A percentile compares a stretch with the other conserved stretches of the same genome.
Conservation (phyloP, 129 eudicot species). For the Heracleum sosnowskyi region DNA sequence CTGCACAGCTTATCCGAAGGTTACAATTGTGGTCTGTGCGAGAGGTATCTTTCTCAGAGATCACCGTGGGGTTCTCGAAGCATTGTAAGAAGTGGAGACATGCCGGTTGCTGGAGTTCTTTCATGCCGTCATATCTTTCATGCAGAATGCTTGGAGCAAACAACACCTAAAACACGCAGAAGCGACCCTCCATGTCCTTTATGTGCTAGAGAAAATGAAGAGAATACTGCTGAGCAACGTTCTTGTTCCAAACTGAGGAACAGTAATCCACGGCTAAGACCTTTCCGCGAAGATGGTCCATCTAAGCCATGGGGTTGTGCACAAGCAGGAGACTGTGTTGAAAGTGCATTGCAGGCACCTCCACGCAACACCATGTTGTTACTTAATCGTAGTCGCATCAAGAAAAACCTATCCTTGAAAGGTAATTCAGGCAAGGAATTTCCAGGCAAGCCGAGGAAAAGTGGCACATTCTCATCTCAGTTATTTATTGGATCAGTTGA, state of each 20-base stretch:
- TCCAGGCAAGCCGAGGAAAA: conserved; percentile 51
- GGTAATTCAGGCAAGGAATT: conserved; percentile 37
- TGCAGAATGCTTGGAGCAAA: conserved; percentile 91
- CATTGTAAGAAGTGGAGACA: conserved; percentile 66
- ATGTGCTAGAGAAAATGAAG: conserved; percentile 55
- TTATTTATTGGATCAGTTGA: conserved; percentile 39
- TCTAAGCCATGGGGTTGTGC: conserved; percentile 74
- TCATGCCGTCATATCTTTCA: conserved; percentile 88
- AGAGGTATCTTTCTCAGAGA: conserved; percentile 72
- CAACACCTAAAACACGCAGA: conserved; percentile 64
- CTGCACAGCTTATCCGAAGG: conserved; percentile 31
- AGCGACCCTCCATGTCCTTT: conserved; percentile 87
- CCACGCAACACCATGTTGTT: conserved; percentile 46
- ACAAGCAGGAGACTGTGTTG: conserved; percentile 64
- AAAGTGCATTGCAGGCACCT: conserved; percentile 70
- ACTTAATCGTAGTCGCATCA: conserved; percentile 36
- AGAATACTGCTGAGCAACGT: conserved; percentile 35
- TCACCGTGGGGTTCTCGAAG: conserved; percentile 87
- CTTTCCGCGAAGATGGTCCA: conserved; percentile 59
- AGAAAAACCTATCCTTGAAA: conserved; percentile 51
- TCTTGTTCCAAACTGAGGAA: conserved; percentile 42
- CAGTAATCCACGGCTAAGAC: conserved; percentile 38
- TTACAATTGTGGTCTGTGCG: conserved; percentile 67
- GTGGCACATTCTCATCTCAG: conserved; percentile 36
- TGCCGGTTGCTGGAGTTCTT: conserved; percentile 87